Evolutionary conservation across 768 basidiomycete genomes (phyloP), one percentile per base, ranked within the genome.

Genomic region (Termitomyces sp.): DNA sequence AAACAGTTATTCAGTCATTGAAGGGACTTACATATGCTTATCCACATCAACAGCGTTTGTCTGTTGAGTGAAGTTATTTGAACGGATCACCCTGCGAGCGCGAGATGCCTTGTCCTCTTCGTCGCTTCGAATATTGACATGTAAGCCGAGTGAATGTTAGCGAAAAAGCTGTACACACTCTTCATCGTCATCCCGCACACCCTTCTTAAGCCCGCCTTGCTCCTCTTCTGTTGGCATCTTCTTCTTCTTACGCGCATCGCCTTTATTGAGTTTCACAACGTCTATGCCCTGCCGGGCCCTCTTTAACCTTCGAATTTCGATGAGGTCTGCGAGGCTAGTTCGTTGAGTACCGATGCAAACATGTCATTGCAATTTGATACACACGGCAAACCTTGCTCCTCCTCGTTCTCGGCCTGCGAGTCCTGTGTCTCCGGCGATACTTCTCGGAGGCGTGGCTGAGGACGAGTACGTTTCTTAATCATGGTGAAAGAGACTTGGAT

Each of bases 41-140:
- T 99, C 96, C 28, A 97, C 95, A 69, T 98, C 96, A 23, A 98
- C 80, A 1, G 87, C 85, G 70, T 97, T 96, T 4, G 96, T 99
- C 74, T 98, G 96, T 63, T 95, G 93, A 0, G 97, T 99, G 69
- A 99, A 98, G 74, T 97, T 97, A 73, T 92, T 96, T 23, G 85
- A 77, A 43, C 93, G 79, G 2, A 95, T 88, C 5, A 87, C 83
- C 53, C 86, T 79, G 59, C 91, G 79, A 10, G 90, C 86, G 58
- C 83, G 87, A 2, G 88, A 84, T 55, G 86, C 85, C 33, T 85
- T 82, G 48, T 87, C 86, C 44, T 83, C 83, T 60, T 82, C 78
- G 41, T 89, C 86, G 0, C 84, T 87, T 59, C 13, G 20, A 57
- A 30, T 6, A 44, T 5, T 16, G 10, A 35, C 5, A 48, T 43